A percentile compares a stretch with the other conserved stretches of the same genome.
These are phyloP conservation scores for Alternaria incomplexa DNA, from an alignment of 2,329 filamentous ascomycete species.

Conservation along the genomic window DNA sequence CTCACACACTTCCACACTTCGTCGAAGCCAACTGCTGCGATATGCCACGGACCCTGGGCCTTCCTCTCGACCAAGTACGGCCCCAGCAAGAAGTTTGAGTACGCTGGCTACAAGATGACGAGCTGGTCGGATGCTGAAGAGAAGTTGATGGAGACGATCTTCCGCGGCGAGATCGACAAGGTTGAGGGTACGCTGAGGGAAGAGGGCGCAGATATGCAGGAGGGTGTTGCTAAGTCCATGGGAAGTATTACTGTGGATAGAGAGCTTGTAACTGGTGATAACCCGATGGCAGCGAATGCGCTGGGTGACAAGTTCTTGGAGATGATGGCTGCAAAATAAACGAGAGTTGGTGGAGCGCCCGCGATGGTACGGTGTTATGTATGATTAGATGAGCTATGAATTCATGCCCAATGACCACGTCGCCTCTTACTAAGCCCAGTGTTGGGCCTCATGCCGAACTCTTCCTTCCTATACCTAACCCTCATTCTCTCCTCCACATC, in stretches of 20 bases:
- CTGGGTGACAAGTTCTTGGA: constrained; percentile 43
- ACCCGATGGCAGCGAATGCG: constrained; percentile 41
- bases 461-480: background rate
- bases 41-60: constrained; percentile 57
- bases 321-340: constrained; percentile 30
- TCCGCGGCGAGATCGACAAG: constrained; percentile 52
- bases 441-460: background rate
- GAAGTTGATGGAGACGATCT: constrained; percentile 54
- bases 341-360: rapidly evolving
- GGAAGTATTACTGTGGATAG: constrained; percentile 53
- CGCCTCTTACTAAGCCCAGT: background rate
- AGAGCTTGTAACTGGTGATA: constrained; percentile 46
- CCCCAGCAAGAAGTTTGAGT: constrained; percentile 48
- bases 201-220: constrained; percentile 54
- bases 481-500: background rate
- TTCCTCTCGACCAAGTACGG: constrained; percentile 51
- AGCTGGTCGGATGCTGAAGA: constrained; percentile 56
- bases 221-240: constrained; percentile 48
- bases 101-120: constrained; percentile 56
- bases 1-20: constrained; percentile 50
- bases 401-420: background rate
- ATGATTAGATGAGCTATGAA: background rate
- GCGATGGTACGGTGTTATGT: background rate
- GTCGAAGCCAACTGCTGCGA: constrained; percentile 53
- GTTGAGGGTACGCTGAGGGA: constrained; percentile 49